Conservation (phyloP, 2,329 filamentous ascomycete species). For the Lizonia empirigonia region DNA sequence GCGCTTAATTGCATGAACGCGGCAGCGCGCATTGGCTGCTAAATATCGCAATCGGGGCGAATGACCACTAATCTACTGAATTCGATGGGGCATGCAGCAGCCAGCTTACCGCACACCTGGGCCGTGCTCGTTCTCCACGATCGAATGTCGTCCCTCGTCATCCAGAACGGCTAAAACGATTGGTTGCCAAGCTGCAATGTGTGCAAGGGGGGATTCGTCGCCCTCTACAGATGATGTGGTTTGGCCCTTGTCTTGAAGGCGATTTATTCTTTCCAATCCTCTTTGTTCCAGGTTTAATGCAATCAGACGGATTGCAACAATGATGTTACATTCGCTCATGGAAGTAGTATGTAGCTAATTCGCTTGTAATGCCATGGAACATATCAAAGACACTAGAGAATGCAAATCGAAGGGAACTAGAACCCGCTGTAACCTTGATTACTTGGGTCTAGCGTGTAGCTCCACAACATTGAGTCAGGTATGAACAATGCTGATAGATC, state of each 20-base stretch:
- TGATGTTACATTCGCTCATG: conserved; percentile 2
- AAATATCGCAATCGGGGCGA: conserved; percentile 18
- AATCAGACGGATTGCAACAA: neutral
- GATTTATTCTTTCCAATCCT: neutral
- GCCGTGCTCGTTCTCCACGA: conserved; percentile 15
- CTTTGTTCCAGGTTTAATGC: neutral
- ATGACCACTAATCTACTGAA: conserved; percentile 12
- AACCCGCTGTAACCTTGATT: conserved; percentile 21
- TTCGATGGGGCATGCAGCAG: conserved; percentile 9
- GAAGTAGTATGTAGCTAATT: neutral
- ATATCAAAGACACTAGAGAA: neutral
- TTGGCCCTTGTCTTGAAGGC: neutral
- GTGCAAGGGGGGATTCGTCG: conserved; percentile 1
- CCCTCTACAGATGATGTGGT: conserved; percentile 1
- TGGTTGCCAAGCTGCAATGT: conserved; percentile 6
- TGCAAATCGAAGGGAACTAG: neutral
- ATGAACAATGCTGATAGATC: conserved; percentile 46
- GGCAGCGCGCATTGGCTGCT: conserved; percentile 25
- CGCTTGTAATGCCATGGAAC: conserved; percentile 5
- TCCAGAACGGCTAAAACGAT: conserved; percentile 5
- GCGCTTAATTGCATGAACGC: conserved; percentile 39
- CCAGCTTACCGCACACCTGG: conserved; percentile 13
- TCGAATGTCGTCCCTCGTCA: neutral
- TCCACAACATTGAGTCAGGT: conserved; percentile 45
- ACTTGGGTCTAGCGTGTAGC: conserved; percentile 25